Base-by-base conservation (phyloP, 192 early-diverging fungal genomes). In the Chytriomyces hyalinus region DNA sequence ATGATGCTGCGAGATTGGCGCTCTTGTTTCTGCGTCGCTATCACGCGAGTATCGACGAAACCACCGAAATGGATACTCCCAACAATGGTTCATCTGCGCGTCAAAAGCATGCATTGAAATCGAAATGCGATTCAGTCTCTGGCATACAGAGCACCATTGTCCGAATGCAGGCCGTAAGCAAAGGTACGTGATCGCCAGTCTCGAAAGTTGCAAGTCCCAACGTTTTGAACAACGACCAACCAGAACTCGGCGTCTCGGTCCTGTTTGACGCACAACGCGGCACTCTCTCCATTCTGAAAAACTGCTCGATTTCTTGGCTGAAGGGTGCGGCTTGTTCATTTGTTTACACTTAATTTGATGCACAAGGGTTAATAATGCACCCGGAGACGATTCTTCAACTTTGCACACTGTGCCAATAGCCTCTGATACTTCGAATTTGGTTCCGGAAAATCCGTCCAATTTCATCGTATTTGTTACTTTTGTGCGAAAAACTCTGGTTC, bases 361-460 rank as follows among this genome's bases (percentile, higher is more conserved):
- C 24, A 26, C 24, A 26, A 26, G 24, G 24, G 24, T 26, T 26
- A 85, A 48, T 9, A n/a, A 6, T 15, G 28, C 3, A 63, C n/a
- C 28, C n/a, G 0, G 57, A 44, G 36, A 49, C 13, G 78, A 84
- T 24, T 59, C 62, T 22, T 61, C 20, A 17, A 49, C 62, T 43
- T 24, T 77, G 15, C 49, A 22, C 22, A 79, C 0, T 1, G 59
- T 66, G 9, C 48, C 86, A 9, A 67, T 76, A 3, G 80, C 87
- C 8, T 82, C 83, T n/a, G 90, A 91, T 70, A 13, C 87, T 6
- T 63, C 80, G 53, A 84, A 81, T 22, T 66, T 94, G 53, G 59
- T 80, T 24, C 86, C 92, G 2, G 80, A 84, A 26, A 88, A 87
- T 70, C 80, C 82, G 0, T 87, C 91, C 24, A 93, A 94, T 78